phyloP scores from a whole-genome alignment of 2,329 filamentous ascomycete genomes.

The Trichoderma gracile region DNA sequence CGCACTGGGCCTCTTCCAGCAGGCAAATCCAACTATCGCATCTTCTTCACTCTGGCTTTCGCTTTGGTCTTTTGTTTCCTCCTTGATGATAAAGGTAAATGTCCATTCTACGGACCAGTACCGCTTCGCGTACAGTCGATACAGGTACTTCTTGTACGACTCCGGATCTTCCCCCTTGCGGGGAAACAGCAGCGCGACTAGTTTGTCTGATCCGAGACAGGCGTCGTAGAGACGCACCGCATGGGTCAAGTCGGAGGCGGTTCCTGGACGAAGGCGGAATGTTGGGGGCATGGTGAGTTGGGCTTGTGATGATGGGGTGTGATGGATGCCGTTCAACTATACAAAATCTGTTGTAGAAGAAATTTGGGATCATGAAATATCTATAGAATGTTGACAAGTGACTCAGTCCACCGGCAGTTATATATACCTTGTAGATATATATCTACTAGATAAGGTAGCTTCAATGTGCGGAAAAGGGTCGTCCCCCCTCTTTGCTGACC shows the following conservation, averaged over 20 bases:
- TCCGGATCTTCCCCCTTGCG: constrained; percentile 29
- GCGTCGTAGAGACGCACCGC: constrained; percentile 35
- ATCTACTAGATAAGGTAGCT: background rate
- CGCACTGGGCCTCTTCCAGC: constrained; percentile 37
- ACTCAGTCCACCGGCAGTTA: background rate
- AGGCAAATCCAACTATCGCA: constrained; percentile 36
- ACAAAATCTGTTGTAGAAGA: too few species aligned
- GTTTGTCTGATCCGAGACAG: constrained; percentile 36
- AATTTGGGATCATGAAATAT: too few species aligned
- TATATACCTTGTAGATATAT: too few species aligned
- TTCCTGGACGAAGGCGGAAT: constrained; percentile 37
- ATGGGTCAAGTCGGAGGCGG: constrained; percentile 35
- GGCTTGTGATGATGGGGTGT: background rate
- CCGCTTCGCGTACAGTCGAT: constrained; percentile 36
- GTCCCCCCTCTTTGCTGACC: background rate
- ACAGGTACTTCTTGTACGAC: constrained; percentile 30
- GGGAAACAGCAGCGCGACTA: constrained; percentile 40
- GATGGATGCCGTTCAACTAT: too few species aligned
- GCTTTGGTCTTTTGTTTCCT: constrained; percentile 12
- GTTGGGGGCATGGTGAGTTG: background rate
- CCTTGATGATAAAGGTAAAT: constrained; percentile 33
- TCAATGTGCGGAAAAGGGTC: background rate
- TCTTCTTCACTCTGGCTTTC: constrained; percentile 18
- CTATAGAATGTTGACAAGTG: background rate
- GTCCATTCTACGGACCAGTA: constrained; percentile 40